Base-by-base conservation (phyloP, 2,329 filamentous ascomycete species). In the Aplosporella prunicola region DNA sequence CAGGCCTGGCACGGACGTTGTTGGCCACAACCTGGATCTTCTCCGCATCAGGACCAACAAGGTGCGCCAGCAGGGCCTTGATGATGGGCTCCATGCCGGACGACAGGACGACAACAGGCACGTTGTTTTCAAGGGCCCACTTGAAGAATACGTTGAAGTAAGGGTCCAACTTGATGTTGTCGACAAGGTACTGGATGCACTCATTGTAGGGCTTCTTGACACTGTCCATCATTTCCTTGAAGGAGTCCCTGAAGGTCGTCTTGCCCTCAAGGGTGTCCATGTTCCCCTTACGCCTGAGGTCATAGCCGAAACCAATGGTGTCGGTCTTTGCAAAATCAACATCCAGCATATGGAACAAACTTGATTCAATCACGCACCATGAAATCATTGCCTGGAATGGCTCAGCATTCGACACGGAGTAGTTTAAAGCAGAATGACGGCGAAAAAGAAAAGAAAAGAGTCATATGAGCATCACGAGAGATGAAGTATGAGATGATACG, bases 41-140 rank as follows among this genome's bases (percentile, higher is more conserved):
- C 32, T 76, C 70, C 22, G 78, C 75, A 48, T 82, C 79, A 20
- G 82, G 78, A n/a, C 88, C 89, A 3, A 96, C 70, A 34, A 93
- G 71, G 49, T 82, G 78, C 45, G 80, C 74, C 42, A 98, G 69
- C 46, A 96, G 70, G 11, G 83, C 85, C 43, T 79, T 76, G 58
- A 98, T 95, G 50, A 96, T 76, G 24, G 89, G 89, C 50, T 78
- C 73, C 91, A 98, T 96, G 46, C 91, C 91, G 29, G 83, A 85
- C 45, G 82, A 91, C 22, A 98, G 70, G 15, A 98, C 83, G 14
- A 96, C 87, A 45, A 95, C 82, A 17, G 91, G 91, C 10, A 96
- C 78, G 57, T 93, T 88, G 63, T 89, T 79, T 45, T 71, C 69
- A 44, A 78, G 72, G 20, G 81, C 75, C 84, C 86, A 98, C 48